Base-by-base conservation (phyloP, 148 eudicot genomes). In the Rhododendron vialii region DNA sequence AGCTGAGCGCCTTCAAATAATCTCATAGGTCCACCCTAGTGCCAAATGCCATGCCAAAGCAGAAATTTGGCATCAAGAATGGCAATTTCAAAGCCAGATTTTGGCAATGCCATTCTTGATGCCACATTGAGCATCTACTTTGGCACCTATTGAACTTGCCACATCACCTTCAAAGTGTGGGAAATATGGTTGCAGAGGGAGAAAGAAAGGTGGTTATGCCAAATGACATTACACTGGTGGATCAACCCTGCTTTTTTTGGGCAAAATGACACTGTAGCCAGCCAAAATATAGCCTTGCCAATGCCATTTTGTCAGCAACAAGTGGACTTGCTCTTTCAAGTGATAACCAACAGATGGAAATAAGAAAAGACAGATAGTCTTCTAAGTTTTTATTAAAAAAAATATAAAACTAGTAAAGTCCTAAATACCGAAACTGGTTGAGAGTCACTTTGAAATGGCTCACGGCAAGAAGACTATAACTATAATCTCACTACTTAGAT, bases 361-460 rank as follows among this genome's bases (percentile, higher is more conserved):
- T 69, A 69, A 28, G 36, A 30, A 30, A 69, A 10, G 75, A 71
- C 30, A 28, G 14, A 28, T 71, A 30, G 38, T 71, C 38, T 71
- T 71, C 76, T 30, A 12, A 30, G 10, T 26, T 65, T 65, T 1
- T 71, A 47, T 30, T 26, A 1, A 30, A 69, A 69, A 28, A 71
- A 4, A 13, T 65, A 13, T 30, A 28, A 3, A 13, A 71, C 7
- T 4, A 65, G 22, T 17, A 57, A 57, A 17, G 7, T 57, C 63
- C 13, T n/a, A 24, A 65, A 24, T 65, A 65, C 30, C 3, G 13
- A 81, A 55, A 53, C 43, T 53, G 45, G 67, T 35, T 35, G 15
- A 55, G 63, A 80, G 38, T 55, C 22, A n/a, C 65, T 59, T 59
- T 79, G n/a, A 80, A 33, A 81, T 35, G n/a, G 67, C 82, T 80